These are phyloP conservation scores for Xenoacremonium recifei DNA, from an alignment of 2,329 filamentous ascomycete genomes.

Conservation along the genomic window DNA sequence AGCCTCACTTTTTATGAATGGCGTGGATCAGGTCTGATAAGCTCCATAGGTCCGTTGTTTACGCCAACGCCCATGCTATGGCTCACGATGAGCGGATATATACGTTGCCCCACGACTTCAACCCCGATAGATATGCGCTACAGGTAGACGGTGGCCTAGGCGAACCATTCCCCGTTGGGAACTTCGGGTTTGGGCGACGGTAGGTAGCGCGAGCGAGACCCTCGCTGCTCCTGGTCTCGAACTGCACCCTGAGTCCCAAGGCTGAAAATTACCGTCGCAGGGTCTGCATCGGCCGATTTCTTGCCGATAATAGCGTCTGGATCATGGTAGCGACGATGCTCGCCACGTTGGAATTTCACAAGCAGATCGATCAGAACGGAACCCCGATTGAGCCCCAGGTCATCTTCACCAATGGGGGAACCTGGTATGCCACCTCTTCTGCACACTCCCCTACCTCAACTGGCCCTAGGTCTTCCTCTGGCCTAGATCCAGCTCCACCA, in stretches of 20 bases:
- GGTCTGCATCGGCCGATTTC: conserved; percentile 31
- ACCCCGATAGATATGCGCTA: conserved; percentile 43
- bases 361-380: conserved; percentile 21
- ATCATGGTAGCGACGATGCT: conserved; percentile 35
- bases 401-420: conserved; percentile 31
- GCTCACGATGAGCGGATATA: conserved; percentile 41
- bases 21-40: conserved; percentile 18
- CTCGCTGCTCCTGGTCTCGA: background rate
- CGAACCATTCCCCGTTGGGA: conserved; percentile 41
- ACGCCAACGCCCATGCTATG: conserved; percentile 43
- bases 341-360: conserved; percentile 26
- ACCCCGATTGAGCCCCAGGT: conserved; percentile 26
- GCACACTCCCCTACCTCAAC: conserved; percentile 1
- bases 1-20: background rate
- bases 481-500: background rate
- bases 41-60: conserved; percentile 32
- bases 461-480: conserved; percentile 4
- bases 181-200: conserved; percentile 34
- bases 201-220: conserved; percentile 9
- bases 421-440: conserved; percentile 25
- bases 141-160: conserved; percentile 29
- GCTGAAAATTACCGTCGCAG: conserved; percentile 11
- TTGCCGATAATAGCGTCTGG: conserved; percentile 36
- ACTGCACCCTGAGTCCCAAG: background rate
- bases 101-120: conserved; percentile 40